Conservation (phyloP, 1,284 basidiomycete species). For the Athelia psychrophila region DNA sequence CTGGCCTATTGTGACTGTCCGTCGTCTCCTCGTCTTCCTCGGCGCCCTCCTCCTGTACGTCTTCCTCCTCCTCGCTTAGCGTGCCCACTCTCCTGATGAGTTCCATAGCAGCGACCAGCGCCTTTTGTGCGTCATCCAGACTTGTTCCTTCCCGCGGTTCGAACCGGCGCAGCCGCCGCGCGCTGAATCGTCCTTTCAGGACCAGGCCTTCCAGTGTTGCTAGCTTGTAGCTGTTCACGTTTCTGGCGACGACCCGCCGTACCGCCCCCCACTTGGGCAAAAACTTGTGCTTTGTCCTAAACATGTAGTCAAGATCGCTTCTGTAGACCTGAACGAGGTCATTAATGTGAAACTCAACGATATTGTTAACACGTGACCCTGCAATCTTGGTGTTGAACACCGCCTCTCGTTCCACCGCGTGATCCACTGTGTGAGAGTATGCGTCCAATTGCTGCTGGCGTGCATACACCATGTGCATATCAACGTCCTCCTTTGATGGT, state of each 20-base stretch:
- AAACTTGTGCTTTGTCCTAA: conserved; percentile 22
- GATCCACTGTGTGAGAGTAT: conserved; percentile 9
- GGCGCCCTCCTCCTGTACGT: no score
- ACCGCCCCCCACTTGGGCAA: conserved; percentile 22
- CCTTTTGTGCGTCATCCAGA: no score
- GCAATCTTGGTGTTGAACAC: conserved; percentile 21
- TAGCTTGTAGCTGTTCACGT: conserved; percentile 15
- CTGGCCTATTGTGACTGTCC: no score
- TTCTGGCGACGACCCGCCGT: conserved; percentile 7
- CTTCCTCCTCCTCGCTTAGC: no score
- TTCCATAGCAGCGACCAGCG: no score
- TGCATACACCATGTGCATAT: background rate
- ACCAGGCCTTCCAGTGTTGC: background rate
- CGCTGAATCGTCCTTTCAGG: background rate
- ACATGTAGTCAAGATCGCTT: conserved; percentile 24
- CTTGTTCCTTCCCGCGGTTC: background rate
- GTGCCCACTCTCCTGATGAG: no score
- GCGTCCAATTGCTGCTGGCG: background rate
- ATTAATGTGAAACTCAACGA: conserved; percentile 20
- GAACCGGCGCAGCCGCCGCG: background rate
- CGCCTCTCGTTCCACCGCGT: conserved; percentile 18
- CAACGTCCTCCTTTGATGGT: conserved; percentile 7
- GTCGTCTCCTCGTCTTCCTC: no score
- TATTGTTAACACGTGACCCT: conserved; percentile 7
- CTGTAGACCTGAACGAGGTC: conserved; percentile 28